These are phyloP conservation scores for Smallanthus sonchifolius DNA, from an alignment of 129 eudicot species.

Conservation along the genomic window DNA sequence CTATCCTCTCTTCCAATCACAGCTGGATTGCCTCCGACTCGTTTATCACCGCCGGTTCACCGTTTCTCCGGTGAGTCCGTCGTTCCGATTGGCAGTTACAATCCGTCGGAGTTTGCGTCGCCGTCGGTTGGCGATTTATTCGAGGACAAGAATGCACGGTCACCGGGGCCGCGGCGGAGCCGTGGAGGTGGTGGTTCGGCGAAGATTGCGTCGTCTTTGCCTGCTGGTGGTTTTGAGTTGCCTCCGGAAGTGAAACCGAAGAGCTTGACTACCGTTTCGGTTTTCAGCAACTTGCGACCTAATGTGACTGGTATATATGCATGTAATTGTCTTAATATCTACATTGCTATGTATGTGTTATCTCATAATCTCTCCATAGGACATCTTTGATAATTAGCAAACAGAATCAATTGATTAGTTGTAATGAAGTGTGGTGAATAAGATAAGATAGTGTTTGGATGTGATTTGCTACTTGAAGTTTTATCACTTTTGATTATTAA, in stretches of 20 bases:
- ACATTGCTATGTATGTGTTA: not conserved
- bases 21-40: conserved; percentile 23
- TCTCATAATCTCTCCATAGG: not conserved
- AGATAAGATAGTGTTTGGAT: not conserved
- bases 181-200: conserved; percentile 35
- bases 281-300: conserved; percentile 33
- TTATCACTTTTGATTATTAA: not conserved
- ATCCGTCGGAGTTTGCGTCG: conserved; percentile 38
- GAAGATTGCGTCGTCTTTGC: conserved; percentile 59
- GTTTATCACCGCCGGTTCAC: conserved; percentile 49
- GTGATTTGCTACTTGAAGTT: not conserved
- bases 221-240: conserved; percentile 62
- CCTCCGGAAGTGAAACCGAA: conserved; percentile 41
- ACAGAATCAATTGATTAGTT: not conserved
- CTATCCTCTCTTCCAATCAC: conserved; percentile 30
- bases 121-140: conserved; percentile 40
- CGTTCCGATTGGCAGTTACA: conserved; percentile 31
- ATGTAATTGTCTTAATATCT: not conserved
- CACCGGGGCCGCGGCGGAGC: conserved; percentile 31
- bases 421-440: not conserved
- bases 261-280: conserved; percentile 50
- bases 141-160: conserved; percentile 31
- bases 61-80: conserved; percentile 31
- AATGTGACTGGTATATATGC: conserved; percentile 17
- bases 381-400: not conserved